phyloP scores from a whole-genome alignment of 176 grass and related monocot genomes.

The Guadua angustifolia region DNA sequence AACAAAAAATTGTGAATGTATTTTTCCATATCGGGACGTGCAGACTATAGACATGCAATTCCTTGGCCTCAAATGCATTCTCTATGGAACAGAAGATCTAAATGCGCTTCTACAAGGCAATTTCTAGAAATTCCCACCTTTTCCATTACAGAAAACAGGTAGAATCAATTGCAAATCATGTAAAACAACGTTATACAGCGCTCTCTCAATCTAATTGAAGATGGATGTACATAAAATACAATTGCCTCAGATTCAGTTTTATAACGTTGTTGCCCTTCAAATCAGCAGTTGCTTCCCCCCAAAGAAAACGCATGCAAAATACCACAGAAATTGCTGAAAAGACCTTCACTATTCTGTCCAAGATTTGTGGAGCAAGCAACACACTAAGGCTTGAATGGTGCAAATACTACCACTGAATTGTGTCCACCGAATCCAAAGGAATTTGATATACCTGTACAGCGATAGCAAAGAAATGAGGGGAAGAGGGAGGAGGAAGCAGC shows the following conservation, averaged over 20 bases:
- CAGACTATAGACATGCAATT: conserved; percentile 21
- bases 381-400: conserved; percentile 86
- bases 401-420: conserved; percentile 95
- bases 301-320: conserved; percentile 33
- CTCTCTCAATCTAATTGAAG: conserved; percentile 41
- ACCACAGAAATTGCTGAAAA: conserved; percentile 29
- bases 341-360: conserved; percentile 25
- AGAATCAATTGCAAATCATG: conserved; percentile 47
- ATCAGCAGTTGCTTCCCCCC: conserved; percentile 24
- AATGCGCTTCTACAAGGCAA: conserved; percentile 38
- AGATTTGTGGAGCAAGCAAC: conserved; percentile 37
- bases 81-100: conserved; percentile 25
- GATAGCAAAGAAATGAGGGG: conserved; percentile 23
- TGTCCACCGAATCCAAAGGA: conserved; percentile 98
- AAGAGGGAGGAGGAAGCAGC: not conserved
- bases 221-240: conserved; percentile 33
- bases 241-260: conserved; percentile 40
- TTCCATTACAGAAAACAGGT: conserved; percentile 39
- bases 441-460: conserved; percentile 80
- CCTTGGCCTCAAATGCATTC: conserved; percentile 32
- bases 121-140: conserved; percentile 21
- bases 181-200: conserved; percentile 40
- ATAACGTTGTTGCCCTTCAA: conserved; percentile 10
- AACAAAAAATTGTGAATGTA: not conserved
- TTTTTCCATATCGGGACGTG: conserved; percentile 15